Evolutionary conservation across 2,329 filamentous ascomycete genomes (phyloP).

Genomic region (Bisporella sp.): DNA sequence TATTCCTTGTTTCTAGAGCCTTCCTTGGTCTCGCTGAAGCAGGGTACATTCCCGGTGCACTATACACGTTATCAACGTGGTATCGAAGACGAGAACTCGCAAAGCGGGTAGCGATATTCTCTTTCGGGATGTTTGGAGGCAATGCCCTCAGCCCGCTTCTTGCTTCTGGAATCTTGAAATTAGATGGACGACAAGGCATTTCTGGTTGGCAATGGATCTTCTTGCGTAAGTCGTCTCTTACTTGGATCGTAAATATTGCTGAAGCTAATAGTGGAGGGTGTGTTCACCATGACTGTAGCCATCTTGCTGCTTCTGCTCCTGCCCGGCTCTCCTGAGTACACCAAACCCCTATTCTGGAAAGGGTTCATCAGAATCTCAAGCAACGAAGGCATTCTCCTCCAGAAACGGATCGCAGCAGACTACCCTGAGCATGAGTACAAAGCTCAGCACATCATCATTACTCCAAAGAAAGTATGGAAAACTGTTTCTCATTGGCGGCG

Average conservation of each 20-base stretch:
- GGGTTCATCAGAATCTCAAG: constrained; percentile 10
- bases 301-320: constrained; percentile 34
- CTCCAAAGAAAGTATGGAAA: constrained; percentile 3
- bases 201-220: constrained; percentile 17
- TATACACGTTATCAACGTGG: constrained; percentile 57
- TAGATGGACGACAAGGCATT: constrained; percentile 7
- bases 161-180: constrained; percentile 32
- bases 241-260: no score
- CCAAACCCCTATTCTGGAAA: constrained; percentile 24
- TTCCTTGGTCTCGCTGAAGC: constrained; percentile 45
- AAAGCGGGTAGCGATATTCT: constrained; percentile 53
- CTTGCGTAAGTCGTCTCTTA: neutral
- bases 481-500: constrained; percentile 18
- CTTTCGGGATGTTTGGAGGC: constrained; percentile 48
- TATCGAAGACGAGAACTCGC: constrained; percentile 53
- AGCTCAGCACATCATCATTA: neutral
- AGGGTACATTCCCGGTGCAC: constrained; percentile 46
- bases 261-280: constrained; percentile 19
- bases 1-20: constrained; percentile 40
- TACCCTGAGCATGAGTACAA: constrained; percentile 9
- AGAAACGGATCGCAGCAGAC: constrained; percentile 29
- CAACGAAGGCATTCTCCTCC: constrained; percentile 27
- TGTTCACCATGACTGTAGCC: constrained; percentile 25
- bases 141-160: constrained; percentile 57
- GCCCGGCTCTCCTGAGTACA: constrained; percentile 31